Evolutionary conservation across 371 early-diverging fungal genomes (phyloP).

Genomic region (Haplosporangium sp.): DNA sequence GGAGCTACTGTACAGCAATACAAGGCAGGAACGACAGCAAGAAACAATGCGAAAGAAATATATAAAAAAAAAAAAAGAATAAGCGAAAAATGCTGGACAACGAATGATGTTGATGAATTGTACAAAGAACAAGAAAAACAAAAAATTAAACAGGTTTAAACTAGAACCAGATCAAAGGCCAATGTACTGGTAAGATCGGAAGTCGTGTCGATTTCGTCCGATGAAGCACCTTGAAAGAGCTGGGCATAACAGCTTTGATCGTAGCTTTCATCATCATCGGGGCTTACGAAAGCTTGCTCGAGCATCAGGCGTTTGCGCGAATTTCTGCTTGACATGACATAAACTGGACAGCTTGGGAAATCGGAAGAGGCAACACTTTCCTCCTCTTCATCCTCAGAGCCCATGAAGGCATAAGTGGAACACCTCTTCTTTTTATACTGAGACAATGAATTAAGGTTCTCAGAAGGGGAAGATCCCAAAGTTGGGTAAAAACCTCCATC

Average conservation of each 20-base stretch:
- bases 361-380: slow-evolving; percentile 14
- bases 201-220: slow-evolving; percentile 21
- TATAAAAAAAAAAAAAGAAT: background rate
- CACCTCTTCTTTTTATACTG: slow-evolving; percentile 35
- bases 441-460: slow-evolving; percentile 1
- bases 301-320: slow-evolving; percentile 57
- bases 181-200: slow-evolving; percentile 31
- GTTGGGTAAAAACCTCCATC: slow-evolving; percentile 19
- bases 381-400: slow-evolving; percentile 40
- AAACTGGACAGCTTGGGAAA: slow-evolving; percentile 24
- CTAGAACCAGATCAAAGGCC: slow-evolving; percentile 22
- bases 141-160: slow-evolving; percentile 6
- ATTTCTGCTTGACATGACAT: slow-evolving; percentile 52
- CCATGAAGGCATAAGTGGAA: slow-evolving; percentile 48
- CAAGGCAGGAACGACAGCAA: slow-evolving; percentile 10
- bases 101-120: slow-evolving; percentile 5
- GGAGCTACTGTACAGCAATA: slow-evolving; percentile 23
- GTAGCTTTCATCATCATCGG: slow-evolving; percentile 36
- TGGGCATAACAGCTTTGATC: slow-evolving; percentile 37
- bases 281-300: slow-evolving; percentile 50
- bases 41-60: slow-evolving; percentile 6
- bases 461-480: slow-evolving; percentile 8
- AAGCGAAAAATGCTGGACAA: background rate
- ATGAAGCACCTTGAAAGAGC: slow-evolving; percentile 40
- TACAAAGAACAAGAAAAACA: background rate